These are phyloP conservation scores for Thalassiosira mediterranea DNA, from an alignment of 352 stramenopile genomes.

Conservation along the genomic window DNA sequence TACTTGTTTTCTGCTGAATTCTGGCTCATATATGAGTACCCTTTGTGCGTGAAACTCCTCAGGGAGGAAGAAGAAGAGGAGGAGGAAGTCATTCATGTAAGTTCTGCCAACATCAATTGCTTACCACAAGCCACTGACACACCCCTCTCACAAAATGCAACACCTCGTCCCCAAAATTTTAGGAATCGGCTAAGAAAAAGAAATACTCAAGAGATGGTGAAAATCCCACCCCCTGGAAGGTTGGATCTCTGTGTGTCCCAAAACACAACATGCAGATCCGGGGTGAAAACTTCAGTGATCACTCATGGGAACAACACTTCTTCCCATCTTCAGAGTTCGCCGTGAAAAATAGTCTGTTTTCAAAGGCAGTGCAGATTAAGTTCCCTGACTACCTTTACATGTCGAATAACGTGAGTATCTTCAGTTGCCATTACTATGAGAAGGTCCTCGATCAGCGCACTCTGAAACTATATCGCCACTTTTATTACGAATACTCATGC, in stretches of 20 bases:
- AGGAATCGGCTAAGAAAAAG: conserved; percentile 89
- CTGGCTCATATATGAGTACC: conserved; percentile 14
- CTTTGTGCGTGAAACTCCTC: conserved; percentile 7
- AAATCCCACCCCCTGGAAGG: conserved; percentile 86
- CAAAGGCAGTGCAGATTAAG: conserved; percentile 70
- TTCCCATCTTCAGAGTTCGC: conserved; percentile 85
- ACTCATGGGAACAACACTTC: conserved; percentile 83
- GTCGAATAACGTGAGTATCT: conserved; percentile 50
- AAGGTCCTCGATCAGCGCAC: too few relatives aligned
- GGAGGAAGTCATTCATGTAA: conserved; percentile 85
- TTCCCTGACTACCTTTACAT: conserved; percentile 84
- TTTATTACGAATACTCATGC: too few relatives aligned
- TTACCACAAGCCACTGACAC: too few relatives aligned
- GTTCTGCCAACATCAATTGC: too few relatives aligned
- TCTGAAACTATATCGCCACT: too few relatives aligned
- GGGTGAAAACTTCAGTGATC: conserved; percentile 33
- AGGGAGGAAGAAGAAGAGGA: conserved; percentile 90
- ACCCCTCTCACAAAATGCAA: too few relatives aligned
- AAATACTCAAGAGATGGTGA: conserved; percentile 91
- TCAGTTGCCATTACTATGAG: too few relatives aligned
- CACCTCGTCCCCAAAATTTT: conserved; percentile 9
- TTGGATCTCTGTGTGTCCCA: conserved; percentile 76
- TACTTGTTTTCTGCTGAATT: conserved; percentile 20
- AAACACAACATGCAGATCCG: conserved; percentile 51
- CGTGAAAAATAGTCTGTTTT: conserved; percentile 87